Evolutionary conservation across 2,329 filamentous ascomycete species (phyloP), one percentile per base, ranked within the genome.

Genomic region (Aspergillus vadensis): DNA sequence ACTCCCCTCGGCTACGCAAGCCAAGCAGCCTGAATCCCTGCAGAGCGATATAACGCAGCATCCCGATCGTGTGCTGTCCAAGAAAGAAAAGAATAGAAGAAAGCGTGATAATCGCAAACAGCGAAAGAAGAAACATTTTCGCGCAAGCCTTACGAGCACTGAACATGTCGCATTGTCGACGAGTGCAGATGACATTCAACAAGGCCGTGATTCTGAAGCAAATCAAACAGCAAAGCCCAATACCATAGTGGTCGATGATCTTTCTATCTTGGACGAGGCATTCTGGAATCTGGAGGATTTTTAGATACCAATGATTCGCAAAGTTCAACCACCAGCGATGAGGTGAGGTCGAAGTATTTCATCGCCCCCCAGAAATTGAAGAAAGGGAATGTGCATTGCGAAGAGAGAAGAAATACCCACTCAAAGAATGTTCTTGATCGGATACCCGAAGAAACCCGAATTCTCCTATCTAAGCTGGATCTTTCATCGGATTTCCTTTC

Each of bases 311-410:
- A 72, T 76, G 76, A 78, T 76, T 76, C 70, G 68, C 70, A 67
- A 67, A 67, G 66, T 63, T 55, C 73, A 70, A 75, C 69, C 64
- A 65, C 71, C 66, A 62, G 71, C 69, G 74, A 75, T 76, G 76
- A 78, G 76, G 76, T 71, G 60, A 69, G 65, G 67, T 77, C 74
- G 5, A 74, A 71, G 60, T 76, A 74, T 64, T 76, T 75, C 59
- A 43, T 43, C 17, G 19, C 12, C 41, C 53, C 23, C 10, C 58
- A 50, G 27, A 25, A 50, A 32, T 50, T 6, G 19, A 58, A 7
- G 36, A 44, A 17, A 50, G 25, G 15, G n/a, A 15, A 25, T 17
- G 5, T 30, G 8, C 25, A 54, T 27, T 43, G 14, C 15, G 30
- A 15, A 27, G 12, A 14, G 32, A 56, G 17, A 8, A 12, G 12